Base-by-base conservation (phyloP, 306 rosid genomes). In the Cicer pinnatifidum region DNA sequence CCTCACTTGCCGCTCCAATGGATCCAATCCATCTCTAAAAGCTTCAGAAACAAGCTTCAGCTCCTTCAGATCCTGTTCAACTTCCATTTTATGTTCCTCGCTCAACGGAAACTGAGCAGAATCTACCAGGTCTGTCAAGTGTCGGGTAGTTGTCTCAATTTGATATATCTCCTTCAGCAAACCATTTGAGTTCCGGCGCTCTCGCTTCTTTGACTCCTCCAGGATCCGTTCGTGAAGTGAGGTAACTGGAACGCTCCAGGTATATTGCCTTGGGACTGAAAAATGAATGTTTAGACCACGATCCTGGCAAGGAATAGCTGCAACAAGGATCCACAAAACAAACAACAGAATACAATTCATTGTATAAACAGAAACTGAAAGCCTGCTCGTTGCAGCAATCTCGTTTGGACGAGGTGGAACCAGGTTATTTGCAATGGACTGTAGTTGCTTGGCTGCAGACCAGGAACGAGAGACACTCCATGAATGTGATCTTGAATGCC, bases 231-330 rank as follows among this genome's bases (percentile, higher is more conserved):
- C 96, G 11, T 89, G 79, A 61, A 91, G 95, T 0, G 78, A 78
- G 13, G 75, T 50, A 67, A 94, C 75, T 0, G 90, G 84, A 28
- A 73, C 71, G 56, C 92, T 80, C 98, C 98, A 91, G 0, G 92
- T 28, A 62, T 83, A 91, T 16, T 88, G 92, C 80, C 85, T 86
- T 0, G 91, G 95, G 40, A 88, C 59, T 39, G 92, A 82, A 45
- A 94, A 91, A 45, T 91, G 96, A 75, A 85, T 84, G 69, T 75
- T 85, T 19, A 91, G 72, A 52, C 97, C 88, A 46, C 95, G 84
- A 70, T 94, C 97, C 72, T 94, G 98, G 71, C 98, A 94, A 7
- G 97, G 98, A 69, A 94, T 83, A 44, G 98, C 96, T 11, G 98
- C 98, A 54, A 91, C 97, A 33, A 94, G 89, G 63, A 83, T 77